Percentiles rank a stretch among this genome's conserved stretches.
phyloP scores from a whole-genome alignment of 805 yeast species.

The Blastobotrys robertii region DNA sequence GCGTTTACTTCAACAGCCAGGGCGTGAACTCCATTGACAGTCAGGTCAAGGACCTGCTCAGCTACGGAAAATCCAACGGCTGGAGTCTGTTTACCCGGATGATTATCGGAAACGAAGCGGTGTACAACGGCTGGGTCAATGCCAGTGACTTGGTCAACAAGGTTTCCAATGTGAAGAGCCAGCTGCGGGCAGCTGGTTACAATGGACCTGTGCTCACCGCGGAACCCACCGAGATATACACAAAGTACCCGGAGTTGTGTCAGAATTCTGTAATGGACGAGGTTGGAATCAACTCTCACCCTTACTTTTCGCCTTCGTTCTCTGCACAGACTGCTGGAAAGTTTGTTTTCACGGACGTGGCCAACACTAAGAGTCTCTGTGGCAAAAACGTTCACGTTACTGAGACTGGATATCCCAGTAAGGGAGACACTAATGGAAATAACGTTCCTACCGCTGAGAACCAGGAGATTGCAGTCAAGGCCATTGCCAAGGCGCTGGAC shows the following conservation, averaged over 20 bases:
- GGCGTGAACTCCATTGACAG: constrained; percentile 66
- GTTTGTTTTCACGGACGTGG: constrained; percentile 57
- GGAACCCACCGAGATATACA: constrained; percentile 77
- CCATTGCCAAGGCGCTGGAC: constrained; percentile 44
- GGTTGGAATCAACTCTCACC: constrained; percentile 76
- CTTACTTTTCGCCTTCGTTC: constrained; percentile 63
- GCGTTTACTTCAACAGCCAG: constrained; percentile 61
- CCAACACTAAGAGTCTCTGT: constrained; percentile 47
- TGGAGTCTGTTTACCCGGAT: constrained; percentile 73
- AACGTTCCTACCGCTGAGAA: constrained; percentile 64
- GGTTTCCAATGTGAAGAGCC: constrained; percentile 51
- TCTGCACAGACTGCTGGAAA: constrained; percentile 61
- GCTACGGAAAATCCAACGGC: constrained; percentile 40
- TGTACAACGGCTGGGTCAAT: constrained; percentile 51
- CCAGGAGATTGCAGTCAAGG: constrained; percentile 58
- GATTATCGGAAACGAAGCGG: constrained; percentile 85
- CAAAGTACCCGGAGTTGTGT: constrained; percentile 58
- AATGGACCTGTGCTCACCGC: constrained; percentile 70
- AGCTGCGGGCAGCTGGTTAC: constrained; percentile 61
- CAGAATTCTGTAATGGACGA: constrained; percentile 54
- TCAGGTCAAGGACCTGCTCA: constrained; percentile 44
- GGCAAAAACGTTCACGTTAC: constrained; percentile 48
- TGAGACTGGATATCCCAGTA: constrained; percentile 85
- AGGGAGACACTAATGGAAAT: constrained; percentile 60
- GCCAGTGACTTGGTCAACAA: constrained; percentile 55